Base-by-base conservation (phyloP, 2,329 filamentous ascomycete species). In the Trichoderma pleuroti region DNA sequence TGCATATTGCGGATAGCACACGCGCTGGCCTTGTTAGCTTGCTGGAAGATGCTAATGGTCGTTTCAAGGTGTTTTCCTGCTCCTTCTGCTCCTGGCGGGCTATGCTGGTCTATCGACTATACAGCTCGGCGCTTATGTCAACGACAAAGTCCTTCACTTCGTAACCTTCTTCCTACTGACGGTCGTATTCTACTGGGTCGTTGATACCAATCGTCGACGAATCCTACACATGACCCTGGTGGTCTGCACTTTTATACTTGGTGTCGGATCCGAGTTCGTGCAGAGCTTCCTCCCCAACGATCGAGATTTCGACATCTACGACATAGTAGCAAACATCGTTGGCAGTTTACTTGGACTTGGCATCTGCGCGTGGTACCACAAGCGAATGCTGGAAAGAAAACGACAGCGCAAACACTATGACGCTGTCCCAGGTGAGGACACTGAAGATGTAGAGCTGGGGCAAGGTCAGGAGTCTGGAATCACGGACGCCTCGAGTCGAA, bases 131-230 rank as follows among this genome's bases (percentile, higher is more conserved):
- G 75, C 81, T 72, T 80, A 86, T 77, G 87, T 95, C 79, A 94
- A 97, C 84, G 94, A 98, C 86, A 98, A 99, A 82, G 84, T 92
- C 77, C 87, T 98, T 32, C 96, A 98, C 82, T 86, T 92, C 76
- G 73, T 94, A 71, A 94, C 92, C 76, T 98, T 99, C 85, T 97
- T 98, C 86, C 79, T 93, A 74, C 87, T 99, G 67, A 97, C 95
- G 18, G 82, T 92, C 74, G 83, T 88, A 75, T 98, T 98, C 86
- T 99, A 99, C 88, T 99, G 96, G 94, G 92, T 98, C 78, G 83
- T 98, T 76, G 96, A 99, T 80, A 97, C 94, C 66, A 92, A 90
- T 73, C 92, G 96, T 73, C 91, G 95, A 65, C 92, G 95, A 75
- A 91, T 90, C 24, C 84, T 97, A 62, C 92, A 99, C 81, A 83